A percentile compares a stretch with the other conserved stretches of the same genome.
These are phyloP conservation scores for Cyberlindnera euphorbiae DNA, from an alignment of 805 yeast genomes.

Conservation along the genomic window DNA sequence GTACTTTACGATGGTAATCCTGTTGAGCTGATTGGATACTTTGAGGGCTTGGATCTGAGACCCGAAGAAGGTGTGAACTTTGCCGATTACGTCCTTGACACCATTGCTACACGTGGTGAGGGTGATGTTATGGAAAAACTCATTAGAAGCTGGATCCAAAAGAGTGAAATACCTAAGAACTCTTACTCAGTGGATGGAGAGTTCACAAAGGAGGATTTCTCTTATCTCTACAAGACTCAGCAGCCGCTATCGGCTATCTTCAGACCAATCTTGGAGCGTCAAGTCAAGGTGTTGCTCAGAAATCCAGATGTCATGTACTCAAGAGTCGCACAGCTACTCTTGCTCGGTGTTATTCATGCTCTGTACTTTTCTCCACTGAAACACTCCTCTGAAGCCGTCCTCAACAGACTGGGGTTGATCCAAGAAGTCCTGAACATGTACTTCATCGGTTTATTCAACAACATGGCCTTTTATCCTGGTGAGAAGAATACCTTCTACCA, in stretches of 20 bases:
- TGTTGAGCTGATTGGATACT: conserved; percentile 40
- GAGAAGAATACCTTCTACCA: conserved; percentile 75
- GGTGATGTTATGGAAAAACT: conserved; percentile 10
- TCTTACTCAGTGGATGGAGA: conserved; percentile 36
- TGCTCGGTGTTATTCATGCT: conserved; percentile 60
- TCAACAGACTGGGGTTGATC: conserved; percentile 66
- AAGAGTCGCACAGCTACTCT: conserved; percentile 58
- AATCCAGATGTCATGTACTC: conserved; percentile 58
- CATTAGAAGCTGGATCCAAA: conserved; percentile 7
- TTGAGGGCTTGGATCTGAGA: conserved; percentile 27
- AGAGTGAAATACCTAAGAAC: conserved; percentile 4
- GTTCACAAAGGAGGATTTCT: conserved; percentile 19
- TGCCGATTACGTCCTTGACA: conserved; percentile 72
- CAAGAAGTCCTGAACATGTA: conserved; percentile 72
- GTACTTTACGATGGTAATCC: conserved; percentile 59
- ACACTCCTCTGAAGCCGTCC: conserved; percentile 44
- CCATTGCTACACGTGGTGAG: conserved; percentile 44
- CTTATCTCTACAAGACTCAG: conserved; percentile 8
- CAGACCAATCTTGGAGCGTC: conserved; percentile 30
- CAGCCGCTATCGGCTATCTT: conserved; percentile 26
- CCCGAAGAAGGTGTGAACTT: conserved; percentile 54
- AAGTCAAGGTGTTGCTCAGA: conserved; percentile 36
- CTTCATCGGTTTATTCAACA: conserved; percentile 76
- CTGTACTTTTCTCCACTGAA: conserved; percentile 62
- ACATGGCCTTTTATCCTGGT: conserved; percentile 67